phyloP scores from a whole-genome alignment of 768 basidiomycete species.

The Amanita inopinata region DNA sequence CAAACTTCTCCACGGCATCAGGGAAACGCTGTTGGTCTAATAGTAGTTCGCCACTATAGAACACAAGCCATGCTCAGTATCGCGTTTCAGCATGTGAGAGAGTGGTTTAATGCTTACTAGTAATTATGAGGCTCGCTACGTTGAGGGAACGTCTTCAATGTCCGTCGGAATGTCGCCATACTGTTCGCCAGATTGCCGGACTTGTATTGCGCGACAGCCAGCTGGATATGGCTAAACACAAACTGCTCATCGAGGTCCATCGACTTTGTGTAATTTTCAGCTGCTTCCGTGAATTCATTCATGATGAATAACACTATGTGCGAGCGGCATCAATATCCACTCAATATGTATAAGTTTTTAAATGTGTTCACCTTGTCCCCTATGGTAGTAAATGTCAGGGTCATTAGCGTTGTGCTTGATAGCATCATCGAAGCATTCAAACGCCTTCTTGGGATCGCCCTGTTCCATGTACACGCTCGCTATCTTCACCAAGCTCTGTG shows the following conservation, averaged over 20 bases:
- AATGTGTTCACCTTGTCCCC: slow-evolving; percentile 82
- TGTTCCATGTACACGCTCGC: slow-evolving; percentile 98
- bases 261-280: slow-evolving; percentile 86
- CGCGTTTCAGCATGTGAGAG: background rate
- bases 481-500: slow-evolving; percentile 92
- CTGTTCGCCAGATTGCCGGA: slow-evolving; percentile 62
- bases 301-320: slow-evolving; percentile 84
- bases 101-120: slow-evolving; percentile 50
- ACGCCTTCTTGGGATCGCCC: slow-evolving; percentile 68
- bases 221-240: slow-evolving; percentile 95
- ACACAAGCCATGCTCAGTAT: background rate
- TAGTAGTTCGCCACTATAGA: slow-evolving; percentile 77
- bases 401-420: slow-evolving; percentile 74
- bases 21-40: slow-evolving; percentile 84
- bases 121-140: slow-evolving; percentile 90
- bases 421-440: slow-evolving; percentile 87
- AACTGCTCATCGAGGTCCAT: slow-evolving; percentile 80
- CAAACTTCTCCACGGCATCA: slow-evolving; percentile 89
- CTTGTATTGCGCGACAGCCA: slow-evolving; percentile 97
- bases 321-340: background rate
- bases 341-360: slow-evolving; percentile 3
- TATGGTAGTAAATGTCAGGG: slow-evolving; percentile 97
- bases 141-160: slow-evolving; percentile 77
- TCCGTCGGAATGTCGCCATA: slow-evolving; percentile 85
- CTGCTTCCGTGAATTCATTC: slow-evolving; percentile 78